Evolutionary conservation across 768 basidiomycete genomes (phyloP), one percentile per base, ranked within the genome.

Genomic region (Lentinula edodes): DNA sequence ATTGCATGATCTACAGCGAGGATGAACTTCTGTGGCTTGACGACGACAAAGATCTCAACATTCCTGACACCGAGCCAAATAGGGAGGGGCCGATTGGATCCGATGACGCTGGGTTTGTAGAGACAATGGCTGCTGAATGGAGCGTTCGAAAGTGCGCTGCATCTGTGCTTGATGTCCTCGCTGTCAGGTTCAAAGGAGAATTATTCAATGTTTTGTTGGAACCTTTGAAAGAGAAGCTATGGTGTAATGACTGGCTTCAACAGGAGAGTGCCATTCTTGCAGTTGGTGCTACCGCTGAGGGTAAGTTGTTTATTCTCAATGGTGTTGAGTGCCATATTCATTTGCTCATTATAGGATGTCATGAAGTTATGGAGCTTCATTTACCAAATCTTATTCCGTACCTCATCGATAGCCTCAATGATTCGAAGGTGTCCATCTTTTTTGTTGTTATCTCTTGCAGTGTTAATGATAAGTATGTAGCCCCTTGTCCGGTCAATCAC

Each of bases 401-500:
- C 76, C 79, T 99, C 63, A 90, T 98, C 70, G 89, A 87, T 64
- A 92, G 90, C 23, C 75, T 99, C 59, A 90, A 88, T 62, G 95
- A 99, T 74, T 82, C 91, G 42, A 98, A 98, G 86, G 95, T 92
- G 68, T 52, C 23, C 6, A 55, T 48, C 41, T 62, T 65, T 56
- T n/a, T 60, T 42, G 61, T 53, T 62, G 53, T 60, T 61, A 6
- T 13, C 10, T 54, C 16, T 10, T n/a, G 35, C 4, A 20, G 5
- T 36, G 6, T 18, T 41, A 16, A 20, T 38, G 23, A n/a, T n/a
- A 18, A 54, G 18, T 18, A 42, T 58, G 32, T 71, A 96, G 93
- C 96, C 97, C n/a, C 89, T 98, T 46, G 93, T 99, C 8, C 89
- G 97, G 61, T 98, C 97, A 2, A 99, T 99, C 69, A 94, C 95